Conservation (phyloP, 208 protist genomes). For the Leishmania martiniquensis region DNA sequence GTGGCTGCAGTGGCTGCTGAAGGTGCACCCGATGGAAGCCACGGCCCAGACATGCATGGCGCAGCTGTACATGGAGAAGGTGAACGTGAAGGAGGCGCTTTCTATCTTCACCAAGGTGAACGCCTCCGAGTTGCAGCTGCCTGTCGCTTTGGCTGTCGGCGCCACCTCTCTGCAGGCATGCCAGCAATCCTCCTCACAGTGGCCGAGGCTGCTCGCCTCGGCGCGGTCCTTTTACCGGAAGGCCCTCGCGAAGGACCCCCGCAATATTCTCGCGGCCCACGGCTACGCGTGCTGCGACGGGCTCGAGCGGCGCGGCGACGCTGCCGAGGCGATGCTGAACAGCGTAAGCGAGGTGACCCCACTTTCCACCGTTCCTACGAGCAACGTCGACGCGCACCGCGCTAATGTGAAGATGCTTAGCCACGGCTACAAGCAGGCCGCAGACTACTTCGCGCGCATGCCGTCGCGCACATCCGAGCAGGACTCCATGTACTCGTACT, state of each 20-base stretch:
- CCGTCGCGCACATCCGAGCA: constrained; percentile 47
- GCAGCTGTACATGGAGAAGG: constrained; percentile 60
- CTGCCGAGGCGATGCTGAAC: constrained; percentile 71
- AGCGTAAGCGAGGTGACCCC: constrained; percentile 68
- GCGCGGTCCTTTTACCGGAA: constrained; percentile 57
- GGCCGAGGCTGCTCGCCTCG: constrained; percentile 45
- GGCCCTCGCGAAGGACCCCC: constrained; percentile 59
- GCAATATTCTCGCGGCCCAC: constrained; percentile 83
- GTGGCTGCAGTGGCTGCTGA: constrained; percentile 79
- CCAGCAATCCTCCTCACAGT: constrained; percentile 55
- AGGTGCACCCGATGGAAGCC: constrained; percentile 67
- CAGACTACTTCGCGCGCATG: constrained; percentile 67
- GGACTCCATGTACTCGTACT: constrained; percentile 73
- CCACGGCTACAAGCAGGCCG: constrained; percentile 77
- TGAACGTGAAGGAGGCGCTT: constrained; percentile 47
- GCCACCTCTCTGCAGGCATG: constrained; percentile 66
- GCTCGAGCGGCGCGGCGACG: constrained; percentile 59
- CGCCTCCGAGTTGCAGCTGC: constrained; percentile 36
- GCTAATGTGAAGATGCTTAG: constrained; percentile 79
- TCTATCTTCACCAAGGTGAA: constrained; percentile 43
- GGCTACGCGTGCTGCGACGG: constrained; percentile 85
- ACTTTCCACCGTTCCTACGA: constrained; percentile 55
- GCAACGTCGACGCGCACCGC: constrained; percentile 60
- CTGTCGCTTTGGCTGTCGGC: constrained; percentile 63
- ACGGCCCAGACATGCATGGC: constrained; percentile 54